These are phyloP conservation scores for Pinus tabuliformis DNA, from an alignment of 75 land plant genomes.

Conservation along the genomic window DNA sequence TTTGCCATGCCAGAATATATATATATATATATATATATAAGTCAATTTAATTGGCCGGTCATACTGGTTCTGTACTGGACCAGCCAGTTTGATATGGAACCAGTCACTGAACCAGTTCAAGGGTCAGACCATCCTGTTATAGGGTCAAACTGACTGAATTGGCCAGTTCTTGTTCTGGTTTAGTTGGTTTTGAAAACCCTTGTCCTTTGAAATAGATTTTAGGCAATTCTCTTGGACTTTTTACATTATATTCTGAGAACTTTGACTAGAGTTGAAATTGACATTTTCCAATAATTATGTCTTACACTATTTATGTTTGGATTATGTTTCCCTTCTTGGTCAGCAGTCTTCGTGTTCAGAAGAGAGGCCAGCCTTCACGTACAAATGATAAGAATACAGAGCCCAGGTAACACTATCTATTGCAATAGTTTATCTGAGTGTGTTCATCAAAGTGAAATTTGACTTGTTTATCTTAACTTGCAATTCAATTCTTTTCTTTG, in stretches of 20 bases:
- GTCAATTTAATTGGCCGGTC: no score
- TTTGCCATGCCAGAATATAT: not conserved
- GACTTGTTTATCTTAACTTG: not conserved
- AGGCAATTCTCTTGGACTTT: not conserved
- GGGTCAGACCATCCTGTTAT: no score
- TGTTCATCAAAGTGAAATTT: not conserved
- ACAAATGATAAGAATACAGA: not conserved
- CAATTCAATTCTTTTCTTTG: not conserved
- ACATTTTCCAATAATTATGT: not conserved
- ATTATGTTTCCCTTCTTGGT: not conserved
- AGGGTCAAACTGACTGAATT: no score
- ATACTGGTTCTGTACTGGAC: no score
- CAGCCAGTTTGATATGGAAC: no score
- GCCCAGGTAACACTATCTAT: conserved; percentile 2
- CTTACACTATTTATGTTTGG: not conserved
- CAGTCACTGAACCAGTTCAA: no score
- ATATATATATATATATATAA: no score
- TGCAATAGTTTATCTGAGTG: not conserved
- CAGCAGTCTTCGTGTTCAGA: not conserved
- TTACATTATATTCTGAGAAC: not conserved
- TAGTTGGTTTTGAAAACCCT: not conserved
- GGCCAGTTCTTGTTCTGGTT: not conserved
- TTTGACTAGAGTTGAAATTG: not conserved
- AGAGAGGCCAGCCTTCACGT: not conserved
- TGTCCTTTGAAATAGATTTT: not conserved